Evolutionary conservation across 768 basidiomycete species (phyloP), one percentile per base, ranked within the genome.

Genomic region (Cystofilobasidium bisporidii): DNA sequence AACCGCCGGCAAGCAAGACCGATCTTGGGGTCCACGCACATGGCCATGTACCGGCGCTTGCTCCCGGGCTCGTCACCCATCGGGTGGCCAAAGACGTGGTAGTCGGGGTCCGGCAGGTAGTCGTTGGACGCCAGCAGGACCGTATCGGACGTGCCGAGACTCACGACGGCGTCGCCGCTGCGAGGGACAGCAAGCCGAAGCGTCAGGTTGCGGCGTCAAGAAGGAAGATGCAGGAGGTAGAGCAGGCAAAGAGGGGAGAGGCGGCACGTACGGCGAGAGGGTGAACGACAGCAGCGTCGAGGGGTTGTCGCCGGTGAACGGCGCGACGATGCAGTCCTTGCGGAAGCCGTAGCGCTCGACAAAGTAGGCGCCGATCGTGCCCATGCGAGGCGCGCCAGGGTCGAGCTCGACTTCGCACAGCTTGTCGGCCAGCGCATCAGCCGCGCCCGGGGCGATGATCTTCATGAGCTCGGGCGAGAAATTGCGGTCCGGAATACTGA

Each of bases 261-360:
- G 43, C 3, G 3, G 9, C 11, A 73, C 77, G 75, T 63, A 77
- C 76, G 70, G 57, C 67, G 65, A 65, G 59, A 84, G 61, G 88
- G 82, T 33, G 63, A 91, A 84, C 17, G 89, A 88, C 4, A 68
- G 33, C 40, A 68, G 55, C 28, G 67, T 68, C 6, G 88, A 87
- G 9, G 89, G 87, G 75, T 94, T 94, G 75, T 94, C 91, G 4
- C 91, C 91, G 0, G 89, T 91, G 74, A 91, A 90, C 0, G 89
- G 87, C 3, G 87, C 86, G 60, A 94, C 81, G 53, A 85, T 79
- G 73, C 89, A 92, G 17, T 86, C 89, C 86, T 69, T 79, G 72
- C 79, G 81, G 73, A 91, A 87, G 0, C 87, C 87, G 84, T 86
- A 92, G 70, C 84, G 80, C 66, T 84, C 77, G 17, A 85, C 82